These are phyloP conservation scores for Helichrysum umbraculigerum DNA, from an alignment of 129 eudicot species.

Conservation along the genomic window DNA sequence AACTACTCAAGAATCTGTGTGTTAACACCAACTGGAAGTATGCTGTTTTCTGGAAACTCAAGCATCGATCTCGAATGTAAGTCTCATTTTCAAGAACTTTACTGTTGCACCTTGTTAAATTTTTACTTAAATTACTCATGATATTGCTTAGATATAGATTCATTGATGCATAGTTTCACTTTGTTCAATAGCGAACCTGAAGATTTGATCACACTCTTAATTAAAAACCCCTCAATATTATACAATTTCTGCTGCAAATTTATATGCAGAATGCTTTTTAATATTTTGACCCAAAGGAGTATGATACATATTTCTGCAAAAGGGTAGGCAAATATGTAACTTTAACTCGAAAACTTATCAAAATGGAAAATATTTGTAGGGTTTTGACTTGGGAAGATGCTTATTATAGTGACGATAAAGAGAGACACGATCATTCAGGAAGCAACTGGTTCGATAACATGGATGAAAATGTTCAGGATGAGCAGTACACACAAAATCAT, in stretches of 20 bases:
- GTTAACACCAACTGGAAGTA: slow-evolving; percentile 76
- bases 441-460: slow-evolving; percentile 37
- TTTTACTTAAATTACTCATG: background rate
- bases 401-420: slow-evolving; percentile 47
- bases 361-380: slow-evolving; percentile 42
- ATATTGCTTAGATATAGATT: slow-evolving; percentile 11
- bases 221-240: no score
- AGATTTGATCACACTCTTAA: background rate
- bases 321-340: background rate
- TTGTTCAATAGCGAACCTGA: background rate
- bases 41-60: slow-evolving; percentile 87
- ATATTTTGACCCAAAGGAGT: background rate
- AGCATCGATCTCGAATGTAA: slow-evolving; percentile 76
- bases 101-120: background rate
- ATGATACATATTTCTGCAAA: background rate
- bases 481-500: slow-evolving; percentile 48
- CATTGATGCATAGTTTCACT: background rate
- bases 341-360: background rate
- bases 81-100: slow-evolving; percentile 25
- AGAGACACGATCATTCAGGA: slow-evolving; percentile 29
- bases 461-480: slow-evolving; percentile 39
- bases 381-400: slow-evolving; percentile 83
- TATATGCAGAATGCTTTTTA: no score
- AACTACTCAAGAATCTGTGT: slow-evolving; percentile 70
- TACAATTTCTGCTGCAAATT: no score